phyloP scores from a whole-genome alignment of 352 stramenopile genomes.

The Phytophthora tentaculata region DNA sequence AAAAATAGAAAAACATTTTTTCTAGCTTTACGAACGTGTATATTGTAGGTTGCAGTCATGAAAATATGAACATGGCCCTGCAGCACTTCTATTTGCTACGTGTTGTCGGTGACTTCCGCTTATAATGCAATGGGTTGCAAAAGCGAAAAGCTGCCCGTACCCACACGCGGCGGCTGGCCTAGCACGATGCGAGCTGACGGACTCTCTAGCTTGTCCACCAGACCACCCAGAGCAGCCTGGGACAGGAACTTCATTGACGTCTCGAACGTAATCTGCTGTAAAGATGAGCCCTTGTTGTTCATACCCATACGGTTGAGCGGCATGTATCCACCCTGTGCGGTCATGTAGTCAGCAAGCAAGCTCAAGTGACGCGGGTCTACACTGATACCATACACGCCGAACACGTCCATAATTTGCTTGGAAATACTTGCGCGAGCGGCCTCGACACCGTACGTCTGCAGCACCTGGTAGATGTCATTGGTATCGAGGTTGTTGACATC shows the following conservation, averaged over 20 bases:
- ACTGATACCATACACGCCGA: conserved; percentile 99
- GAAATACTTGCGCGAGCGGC: conserved; percentile 97
- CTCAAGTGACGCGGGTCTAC: conserved; percentile 98
- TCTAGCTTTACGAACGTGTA: conserved; percentile 38
- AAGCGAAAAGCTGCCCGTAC: conserved; percentile 96
- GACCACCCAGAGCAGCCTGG: conserved; percentile 92
- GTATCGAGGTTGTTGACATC: conserved; percentile 96
- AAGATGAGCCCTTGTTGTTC: conserved; percentile 94
- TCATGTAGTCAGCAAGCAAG: conserved; percentile 99
- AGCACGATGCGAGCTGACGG: conserved; percentile 96
- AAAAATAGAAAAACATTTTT: too few species aligned
- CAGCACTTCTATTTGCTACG: conserved; percentile 34
- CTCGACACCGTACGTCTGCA: conserved; percentile 98
- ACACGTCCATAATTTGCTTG: conserved; percentile 98
- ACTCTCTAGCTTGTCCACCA: conserved; percentile 92
- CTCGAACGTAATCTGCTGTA: conserved; percentile 99
- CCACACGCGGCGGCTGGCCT: conserved; percentile 93
- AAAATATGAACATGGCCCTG: conserved; percentile 42
- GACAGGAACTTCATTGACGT: conserved; percentile 99
- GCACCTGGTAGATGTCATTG: conserved; percentile 98
- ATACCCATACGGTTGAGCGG: conserved; percentile 98
- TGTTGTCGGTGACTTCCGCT: conserved; percentile 21
- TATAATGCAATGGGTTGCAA: conserved; percentile 88
- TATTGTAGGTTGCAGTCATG: conserved; percentile 43
- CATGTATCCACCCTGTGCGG: conserved; percentile 96